phyloP scores from a whole-genome alignment of 2,329 filamentous ascomycete species.

The Trichophyton simii region DNA sequence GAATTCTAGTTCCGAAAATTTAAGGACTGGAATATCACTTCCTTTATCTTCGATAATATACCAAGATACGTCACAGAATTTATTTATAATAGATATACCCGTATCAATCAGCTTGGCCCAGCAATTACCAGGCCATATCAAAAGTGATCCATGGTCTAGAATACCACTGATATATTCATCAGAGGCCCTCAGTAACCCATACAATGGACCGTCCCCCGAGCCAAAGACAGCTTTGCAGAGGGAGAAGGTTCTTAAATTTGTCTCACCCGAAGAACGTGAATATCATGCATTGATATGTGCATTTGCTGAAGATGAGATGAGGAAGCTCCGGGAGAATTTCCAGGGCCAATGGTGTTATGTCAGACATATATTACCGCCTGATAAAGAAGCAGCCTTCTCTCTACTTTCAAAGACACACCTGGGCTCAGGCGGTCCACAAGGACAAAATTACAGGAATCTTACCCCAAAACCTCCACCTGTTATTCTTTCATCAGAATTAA shows the following conservation, averaged over 20 bases:
- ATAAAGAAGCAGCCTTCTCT: neutral
- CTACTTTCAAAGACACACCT: neutral
- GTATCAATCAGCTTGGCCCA: conserved; percentile 45
- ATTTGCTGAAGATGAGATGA: conserved; percentile 29
- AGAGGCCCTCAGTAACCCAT: conserved; percentile 35
- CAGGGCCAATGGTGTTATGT: conserved; percentile 25
- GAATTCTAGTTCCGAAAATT: neutral
- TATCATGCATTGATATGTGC: conserved; percentile 19
- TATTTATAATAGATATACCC: conserved; percentile 47
- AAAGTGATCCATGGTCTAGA: conserved; percentile 11
- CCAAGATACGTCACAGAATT: conserved; percentile 32
- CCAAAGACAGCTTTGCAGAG: conserved; percentile 39
- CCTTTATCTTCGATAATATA: conserved; percentile 36
- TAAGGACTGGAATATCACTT: neutral
- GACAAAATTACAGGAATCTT: too few species aligned
- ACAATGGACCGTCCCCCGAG: conserved; percentile 32
- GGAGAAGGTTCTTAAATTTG: conserved; percentile 26
- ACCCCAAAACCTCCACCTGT: conserved; percentile 16
- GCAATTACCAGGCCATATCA: conserved; percentile 17
- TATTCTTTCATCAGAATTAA: conserved; percentile 24
- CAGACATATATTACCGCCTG: conserved; percentile 8
- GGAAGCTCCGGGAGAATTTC: conserved; percentile 19
- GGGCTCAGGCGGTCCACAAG: neutral
- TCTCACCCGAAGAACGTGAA: conserved; percentile 22
- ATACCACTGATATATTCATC: conserved; percentile 29